Evolutionary conservation across 257 asterid genomes (phyloP), one percentile per base, ranked within the genome.

Genomic region (Datura wrightii): DNA sequence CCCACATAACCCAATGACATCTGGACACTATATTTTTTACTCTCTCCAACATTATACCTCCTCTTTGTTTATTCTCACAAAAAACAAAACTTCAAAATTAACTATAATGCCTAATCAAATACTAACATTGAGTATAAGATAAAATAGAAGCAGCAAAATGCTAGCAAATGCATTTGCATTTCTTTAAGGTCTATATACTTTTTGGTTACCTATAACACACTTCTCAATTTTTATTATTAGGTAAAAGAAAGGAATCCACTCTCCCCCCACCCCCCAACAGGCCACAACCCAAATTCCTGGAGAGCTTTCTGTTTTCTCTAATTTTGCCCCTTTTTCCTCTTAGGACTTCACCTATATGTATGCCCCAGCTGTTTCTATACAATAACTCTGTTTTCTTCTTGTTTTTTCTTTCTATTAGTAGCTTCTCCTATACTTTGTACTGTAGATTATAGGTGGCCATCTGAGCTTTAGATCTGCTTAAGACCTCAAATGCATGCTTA

Each of bases 1-100:
- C 78, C 90, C 92, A 66, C 86, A 86, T 89, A 79, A 65, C 56
- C 97, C 93, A 93, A 91, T 92, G 89, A 89, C 83, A 42, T 39
- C 86, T 87, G 86, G 48, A 83, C 89, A 91, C 85, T 56, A 66
- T 52, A 18, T 83, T 71, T 48, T 80, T 54, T 44, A 16, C 69
- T 83, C 87, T 83, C 58, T 62, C 65, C 34, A 55, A 55, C 60
- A 31, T 9, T 31, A 63, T 31, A 31, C 3, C 19, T 2, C 42
- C 42, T 39, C 4, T 39, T 39, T 39, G 42, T 39, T 39, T 39
- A 39, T 4, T 39, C 31, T 24, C 31, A 24, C 31, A 24, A 24
- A 24, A 24, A 24, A 24, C 31, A 24, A 24, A 24, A 24, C 31
- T 24, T 24, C 31, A 24, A 24, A 24, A 24, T 24, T 24, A 63